Base-by-base conservation (phyloP, 108 stramenopile genomes). In the Pelagomonas calceolata region DNA sequence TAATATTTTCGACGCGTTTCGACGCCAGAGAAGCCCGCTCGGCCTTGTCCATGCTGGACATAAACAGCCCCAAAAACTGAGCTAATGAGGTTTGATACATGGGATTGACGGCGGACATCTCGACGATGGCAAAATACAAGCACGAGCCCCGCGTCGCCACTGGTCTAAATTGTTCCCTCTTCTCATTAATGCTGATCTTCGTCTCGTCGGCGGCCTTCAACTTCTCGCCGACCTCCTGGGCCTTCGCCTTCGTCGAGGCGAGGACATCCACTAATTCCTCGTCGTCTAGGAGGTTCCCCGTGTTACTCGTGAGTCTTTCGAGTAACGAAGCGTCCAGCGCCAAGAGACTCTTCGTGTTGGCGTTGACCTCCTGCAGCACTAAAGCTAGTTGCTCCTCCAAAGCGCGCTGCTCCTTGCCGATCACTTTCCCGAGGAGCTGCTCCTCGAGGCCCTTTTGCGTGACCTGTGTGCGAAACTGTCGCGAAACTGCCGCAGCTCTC, bases 71-170 rank as follows among this genome's bases (percentile, higher is more conserved):
- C 26, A 91, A 71, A 74, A 94, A 94, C 81, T 94, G 93, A 64
- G 76, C 84, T 35, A 92, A 82, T 37, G 89, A 90, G 15, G 93
- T 92, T 79, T 94, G 93, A 78, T 94, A 94, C 93, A 94, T 94
- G 65, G 80, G 81, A 78, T 94, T 94, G 29, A 92, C 86, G 37
- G 81, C 66, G 65, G 87, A 88, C 84, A 91, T 87, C 71, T 93
- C 93, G 26, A 94, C 93, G 65, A 94, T 92, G 64, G 87, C 80
- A 67, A 94, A 94, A 85, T 94, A 94, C 17, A 94, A 81, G 0
- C 93, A 91, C 33, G 89, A 85, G 36, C 93, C 93, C 29, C 93
- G 72, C 21, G 89, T 91, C 34, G 93, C 93, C 7, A 91, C 92
- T 32, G 92, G 90, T 30, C 93, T 79, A 80, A 91, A 94, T 78